Evolutionary conservation across 148 eudicot genomes (phyloP).

Genomic region (Fagopyrum esculentum): DNA sequence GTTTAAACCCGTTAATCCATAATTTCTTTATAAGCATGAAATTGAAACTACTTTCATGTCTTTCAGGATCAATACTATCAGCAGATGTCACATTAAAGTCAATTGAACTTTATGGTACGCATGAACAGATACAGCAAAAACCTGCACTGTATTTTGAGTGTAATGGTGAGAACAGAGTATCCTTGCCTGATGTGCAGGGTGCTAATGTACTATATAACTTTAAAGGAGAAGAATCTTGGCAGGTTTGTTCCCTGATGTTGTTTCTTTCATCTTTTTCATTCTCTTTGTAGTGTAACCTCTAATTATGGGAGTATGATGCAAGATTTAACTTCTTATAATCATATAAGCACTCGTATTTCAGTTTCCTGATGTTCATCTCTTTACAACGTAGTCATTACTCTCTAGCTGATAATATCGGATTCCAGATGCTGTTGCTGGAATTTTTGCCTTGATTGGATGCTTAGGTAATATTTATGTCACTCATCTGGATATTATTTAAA

Average conservation of each 20-base stretch:
- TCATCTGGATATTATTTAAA: too few species aligned
- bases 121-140: constrained; percentile 34
- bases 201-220: constrained; percentile 29
- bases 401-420: background rate
- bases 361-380: background rate
- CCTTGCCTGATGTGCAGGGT: constrained; percentile 54
- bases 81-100: constrained; percentile 47
- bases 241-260: constrained; percentile 28
- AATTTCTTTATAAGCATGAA: too few species aligned
- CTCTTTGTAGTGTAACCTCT: background rate
- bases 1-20: too few species aligned
- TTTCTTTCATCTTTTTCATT: background rate
- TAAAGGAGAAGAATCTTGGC: constrained; percentile 70
- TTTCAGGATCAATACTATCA: constrained; percentile 31
- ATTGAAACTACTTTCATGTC: background rate
- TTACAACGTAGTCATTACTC: background rate
- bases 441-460: background rate
- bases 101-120: constrained; percentile 37
- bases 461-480: too few species aligned
- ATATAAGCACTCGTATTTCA: background rate
- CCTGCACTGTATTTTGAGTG: constrained; percentile 51
- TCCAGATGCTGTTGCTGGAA: background rate
- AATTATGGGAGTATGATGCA: background rate
- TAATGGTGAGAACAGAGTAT: constrained; percentile 37
- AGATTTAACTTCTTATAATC: background rate